Evolutionary conservation across 192 early-diverging fungal species (phyloP).

Genomic region (Cetraspora pellucida): DNA sequence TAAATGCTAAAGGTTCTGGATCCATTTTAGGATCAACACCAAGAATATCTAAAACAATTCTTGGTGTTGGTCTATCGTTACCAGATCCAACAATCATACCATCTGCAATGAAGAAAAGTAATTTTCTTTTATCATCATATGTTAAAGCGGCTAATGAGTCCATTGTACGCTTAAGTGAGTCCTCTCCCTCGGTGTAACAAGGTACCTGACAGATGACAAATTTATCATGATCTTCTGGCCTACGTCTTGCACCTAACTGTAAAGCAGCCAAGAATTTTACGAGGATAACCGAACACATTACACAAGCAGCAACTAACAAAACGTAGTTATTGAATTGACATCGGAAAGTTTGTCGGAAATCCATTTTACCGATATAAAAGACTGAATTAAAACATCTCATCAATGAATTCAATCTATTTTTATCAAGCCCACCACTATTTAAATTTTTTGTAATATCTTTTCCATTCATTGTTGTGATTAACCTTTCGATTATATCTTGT

Average conservation of each 20-base stretch:
- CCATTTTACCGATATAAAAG: conserved; percentile 83
- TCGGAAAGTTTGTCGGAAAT: conserved; percentile 73
- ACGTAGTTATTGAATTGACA: conserved; percentile 88
- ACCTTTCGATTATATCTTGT: conserved; percentile 30
- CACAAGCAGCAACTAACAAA: conserved; percentile 70
- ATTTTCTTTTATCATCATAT: conserved; percentile 87
- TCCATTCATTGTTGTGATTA: conserved; percentile 51
- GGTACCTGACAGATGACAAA: conserved; percentile 95
- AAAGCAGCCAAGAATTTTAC: conserved; percentile 81
- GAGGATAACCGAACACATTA: conserved; percentile 80
- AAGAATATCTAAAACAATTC: conserved; percentile 90
- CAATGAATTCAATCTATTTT: conserved; percentile 39
- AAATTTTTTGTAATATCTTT: conserved; percentile 53
- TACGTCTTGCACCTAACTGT: conserved; percentile 70
- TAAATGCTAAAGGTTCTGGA: conserved; percentile 77
- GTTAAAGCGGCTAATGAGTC: conserved; percentile 74
- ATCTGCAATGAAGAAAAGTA: conserved; percentile 86
- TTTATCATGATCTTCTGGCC: conserved; percentile 89
- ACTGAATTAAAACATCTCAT: conserved; percentile 76
- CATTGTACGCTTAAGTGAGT: conserved; percentile 80
- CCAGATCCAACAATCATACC: conserved; percentile 95
- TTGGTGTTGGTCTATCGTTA: conserved; percentile 95
- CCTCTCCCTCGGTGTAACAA: conserved; percentile 93
- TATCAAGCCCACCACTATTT: conserved; percentile 31
- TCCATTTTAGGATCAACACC: conserved; percentile 81